phyloP scores from a whole-genome alignment of 192 early-diverging fungal species.

The Helicostylum pulchrum region DNA sequence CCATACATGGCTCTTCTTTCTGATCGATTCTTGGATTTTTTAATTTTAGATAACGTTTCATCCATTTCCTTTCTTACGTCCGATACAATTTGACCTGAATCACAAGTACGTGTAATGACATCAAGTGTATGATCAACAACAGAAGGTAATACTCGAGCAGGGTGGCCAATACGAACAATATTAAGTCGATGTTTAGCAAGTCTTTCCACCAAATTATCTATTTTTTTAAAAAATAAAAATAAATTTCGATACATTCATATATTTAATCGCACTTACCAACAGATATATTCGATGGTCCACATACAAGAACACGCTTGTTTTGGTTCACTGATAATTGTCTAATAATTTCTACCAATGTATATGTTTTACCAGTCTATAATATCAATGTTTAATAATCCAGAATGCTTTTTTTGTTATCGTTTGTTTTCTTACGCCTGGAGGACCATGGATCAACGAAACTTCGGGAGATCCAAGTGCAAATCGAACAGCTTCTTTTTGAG shows the following conservation, averaged over 20 bases:
- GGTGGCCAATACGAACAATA: conserved; percentile 81
- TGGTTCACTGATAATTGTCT: conserved; percentile 60
- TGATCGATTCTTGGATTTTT: conserved; percentile 58
- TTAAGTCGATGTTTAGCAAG: conserved; percentile 56
- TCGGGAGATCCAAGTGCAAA: conserved; percentile 58
- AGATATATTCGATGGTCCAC: conserved; percentile 86
- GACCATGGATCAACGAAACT: conserved; percentile 78
- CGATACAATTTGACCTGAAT: conserved; percentile 67
- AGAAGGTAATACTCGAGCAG: conserved; percentile 70
- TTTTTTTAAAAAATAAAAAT: neutral
- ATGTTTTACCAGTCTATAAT: conserved; percentile 77
- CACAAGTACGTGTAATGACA: conserved; percentile 57
- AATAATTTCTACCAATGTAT: conserved; percentile 82
- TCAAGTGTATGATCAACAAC: conserved; percentile 73
- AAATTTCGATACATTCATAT: neutral
- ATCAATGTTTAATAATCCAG: neutral
- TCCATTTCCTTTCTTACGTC: conserved; percentile 82
- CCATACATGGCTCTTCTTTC: conserved; percentile 65
- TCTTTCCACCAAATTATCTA: conserved; percentile 85
- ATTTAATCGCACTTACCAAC: conserved; percentile 52
- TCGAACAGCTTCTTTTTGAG: conserved; percentile 65
- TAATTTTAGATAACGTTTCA: conserved; percentile 51
- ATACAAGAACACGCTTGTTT: conserved; percentile 72
- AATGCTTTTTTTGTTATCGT: neutral
- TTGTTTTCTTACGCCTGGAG: conserved; percentile 29